Percentiles rank a stretch among this genome's conserved stretches.
phyloP scores from a whole-genome alignment of 805 yeast genomes.

The Clavispora asparagi region DNA sequence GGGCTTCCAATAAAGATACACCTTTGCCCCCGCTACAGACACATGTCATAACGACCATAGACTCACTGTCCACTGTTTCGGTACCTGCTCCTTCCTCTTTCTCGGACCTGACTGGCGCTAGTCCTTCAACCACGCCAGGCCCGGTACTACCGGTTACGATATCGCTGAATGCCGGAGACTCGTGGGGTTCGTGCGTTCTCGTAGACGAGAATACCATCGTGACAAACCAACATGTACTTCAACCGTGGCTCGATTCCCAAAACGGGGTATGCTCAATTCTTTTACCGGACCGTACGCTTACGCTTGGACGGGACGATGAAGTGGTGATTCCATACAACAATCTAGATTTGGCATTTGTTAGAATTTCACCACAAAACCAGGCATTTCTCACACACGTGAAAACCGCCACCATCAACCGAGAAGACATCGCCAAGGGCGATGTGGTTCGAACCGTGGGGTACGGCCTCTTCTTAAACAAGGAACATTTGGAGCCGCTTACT shows the following conservation, averaged over 20 bases:
- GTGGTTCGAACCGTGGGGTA: constrained; percentile 30
- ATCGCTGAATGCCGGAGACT: background rate
- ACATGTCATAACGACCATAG: too few relatives aligned
- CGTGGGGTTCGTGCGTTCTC: constrained; percentile 43
- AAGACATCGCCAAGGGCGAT: constrained; percentile 11
- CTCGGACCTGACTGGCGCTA: background rate
- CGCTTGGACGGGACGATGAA: constrained; percentile 10
- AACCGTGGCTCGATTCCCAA: constrained; percentile 1
- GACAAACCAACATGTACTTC: constrained; percentile 39
- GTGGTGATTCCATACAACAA: constrained; percentile 25
- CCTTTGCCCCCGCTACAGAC: background rate
- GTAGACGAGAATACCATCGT: constrained; percentile 25
- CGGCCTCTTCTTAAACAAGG: constrained; percentile 32
- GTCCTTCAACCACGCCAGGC: background rate
- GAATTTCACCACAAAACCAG: constrained; percentile 9
- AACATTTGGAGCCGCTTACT: constrained; percentile 21
- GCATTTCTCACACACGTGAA: background rate
- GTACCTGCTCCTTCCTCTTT: background rate
- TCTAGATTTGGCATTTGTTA: constrained; percentile 37
- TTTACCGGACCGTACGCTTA: constrained; percentile 6
- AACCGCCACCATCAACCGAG: background rate
- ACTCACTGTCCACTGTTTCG: too few relatives aligned
- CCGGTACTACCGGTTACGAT: background rate
- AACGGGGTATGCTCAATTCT: constrained; percentile 3
- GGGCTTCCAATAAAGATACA: background rate